Percentiles rank a stretch among this genome's conserved stretches.
These are phyloP conservation scores for Verticillium nonalfalfae DNA, from an alignment of 2,329 filamentous ascomycete species.

Conservation along the genomic window DNA sequence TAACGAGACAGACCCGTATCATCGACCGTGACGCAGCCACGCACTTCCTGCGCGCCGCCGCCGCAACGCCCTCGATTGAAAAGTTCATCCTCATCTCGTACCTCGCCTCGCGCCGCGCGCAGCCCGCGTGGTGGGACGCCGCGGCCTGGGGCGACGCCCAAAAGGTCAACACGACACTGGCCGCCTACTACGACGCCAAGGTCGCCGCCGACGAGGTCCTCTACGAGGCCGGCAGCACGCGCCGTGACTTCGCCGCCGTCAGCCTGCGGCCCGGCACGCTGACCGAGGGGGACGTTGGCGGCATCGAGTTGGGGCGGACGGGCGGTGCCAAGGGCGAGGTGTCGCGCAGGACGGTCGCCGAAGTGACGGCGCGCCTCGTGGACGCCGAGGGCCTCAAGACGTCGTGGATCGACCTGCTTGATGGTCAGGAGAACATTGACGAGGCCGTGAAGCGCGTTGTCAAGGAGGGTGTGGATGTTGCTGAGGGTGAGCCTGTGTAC, in stretches of 20 bases:
- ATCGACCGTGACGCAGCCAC: slow-evolving; percentile 60
- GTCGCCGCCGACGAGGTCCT: slow-evolving; percentile 52
- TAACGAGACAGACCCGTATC: slow-evolving; percentile 38
- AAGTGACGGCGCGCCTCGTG: slow-evolving; percentile 48
- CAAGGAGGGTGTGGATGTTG: slow-evolving; percentile 40
- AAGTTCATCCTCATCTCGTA: slow-evolving; percentile 63
- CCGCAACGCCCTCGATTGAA: slow-evolving; percentile 43
- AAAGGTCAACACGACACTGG: slow-evolving; percentile 35
- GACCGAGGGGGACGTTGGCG: slow-evolving; percentile 40
- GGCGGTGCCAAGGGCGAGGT: slow-evolving; percentile 29
- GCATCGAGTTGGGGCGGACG: slow-evolving; percentile 40
- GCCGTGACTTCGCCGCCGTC: slow-evolving; percentile 38
- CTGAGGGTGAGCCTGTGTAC: slow-evolving; percentile 43
- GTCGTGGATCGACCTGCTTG: slow-evolving; percentile 48
- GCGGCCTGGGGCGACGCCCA: slow-evolving; percentile 41
- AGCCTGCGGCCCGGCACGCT: slow-evolving; percentile 46
- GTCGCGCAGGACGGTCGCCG: slow-evolving; percentile 54
- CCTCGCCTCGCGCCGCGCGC: slow-evolving; percentile 42
- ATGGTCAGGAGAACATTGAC: slow-evolving; percentile 42
- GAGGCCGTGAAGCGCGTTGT: slow-evolving; percentile 42
- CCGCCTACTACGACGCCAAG: slow-evolving; percentile 55
- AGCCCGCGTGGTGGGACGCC: slow-evolving; percentile 50
- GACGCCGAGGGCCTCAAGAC: slow-evolving; percentile 39
- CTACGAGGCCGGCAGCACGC: slow-evolving; percentile 38
- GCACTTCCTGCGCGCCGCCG: slow-evolving; percentile 54